Evolutionary conservation across 2,329 filamentous ascomycete genomes (phyloP), one percentile per base, ranked within the genome.

Genomic region (Sporothrix brunneoviolacea): DNA sequence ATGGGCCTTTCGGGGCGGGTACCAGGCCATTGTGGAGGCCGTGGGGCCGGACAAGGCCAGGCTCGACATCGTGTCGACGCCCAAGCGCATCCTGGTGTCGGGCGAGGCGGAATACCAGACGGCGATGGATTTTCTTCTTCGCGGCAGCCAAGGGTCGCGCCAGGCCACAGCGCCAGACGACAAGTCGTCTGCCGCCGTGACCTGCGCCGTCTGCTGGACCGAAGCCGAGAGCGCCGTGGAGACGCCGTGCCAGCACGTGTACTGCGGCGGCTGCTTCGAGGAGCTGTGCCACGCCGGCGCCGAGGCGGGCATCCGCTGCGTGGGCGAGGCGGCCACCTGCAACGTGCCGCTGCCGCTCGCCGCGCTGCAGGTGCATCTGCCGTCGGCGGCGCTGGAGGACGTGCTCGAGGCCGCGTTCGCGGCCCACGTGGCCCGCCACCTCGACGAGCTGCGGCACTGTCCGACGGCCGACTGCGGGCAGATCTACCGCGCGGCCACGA

Each of bases 231-330:
- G 68, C 6, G 57, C 65, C 1, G 48, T 73, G 6, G 57, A 35
- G 8, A 69, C 64, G 4, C 37, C 47, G 2, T 75, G 72, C 55
- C 57, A 55, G 1, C 72, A 75, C 51, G 37, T 62, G 10, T 75
- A 74, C 55, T 75, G 71, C 55, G 52, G 55, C 0, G 61, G 63
- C 19, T 76, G 72, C 54, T 72, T 75, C 39, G 59, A 64, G 44
- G 57, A 59, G 36, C 54, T 67, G 8, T 67, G 66, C 50, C 47
- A 39, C 5, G 52, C 54, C 4, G 43, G 13, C 28, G 48, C 24
- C 8, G 22, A 13, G 3, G 8, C 22, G 16, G 22, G 44, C 22
- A 45, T 56, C 36, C 50, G 48, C 13, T 57, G 52, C 36, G 50
- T 47, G 28, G 54, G 48, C 44, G 53, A 51, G 7, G 51, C 46